Conservation (phyloP, 768 basidiomycete species). For the Boletus subcaerulescens region DNA sequence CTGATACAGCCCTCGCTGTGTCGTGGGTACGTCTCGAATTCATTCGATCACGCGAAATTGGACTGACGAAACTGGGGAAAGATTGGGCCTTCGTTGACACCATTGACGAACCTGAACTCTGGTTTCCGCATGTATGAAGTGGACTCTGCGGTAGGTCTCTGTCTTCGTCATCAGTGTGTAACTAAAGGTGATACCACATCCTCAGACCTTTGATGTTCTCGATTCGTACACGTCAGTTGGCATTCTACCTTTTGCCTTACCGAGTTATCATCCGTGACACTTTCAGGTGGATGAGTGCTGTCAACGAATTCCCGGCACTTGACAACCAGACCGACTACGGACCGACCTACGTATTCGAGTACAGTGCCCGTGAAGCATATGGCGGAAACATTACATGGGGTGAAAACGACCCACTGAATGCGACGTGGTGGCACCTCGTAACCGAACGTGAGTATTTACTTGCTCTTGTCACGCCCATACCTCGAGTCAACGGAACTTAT, state of each 20-base stretch:
- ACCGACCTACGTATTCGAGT: slow-evolving; percentile 57
- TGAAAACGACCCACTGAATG: slow-evolving; percentile 61
- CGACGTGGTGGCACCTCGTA: slow-evolving; percentile 75
- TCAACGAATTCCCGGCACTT: slow-evolving; percentile 51
- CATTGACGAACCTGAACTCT: no score
- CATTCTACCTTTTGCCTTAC: neutral
- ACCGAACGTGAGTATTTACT: slow-evolving; percentile 40
- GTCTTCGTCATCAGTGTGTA: no score
- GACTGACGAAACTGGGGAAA: no score
- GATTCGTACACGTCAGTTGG: slow-evolving; percentile 65
- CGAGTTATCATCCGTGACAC: no score
- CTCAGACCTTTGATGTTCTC: slow-evolving; percentile 67
- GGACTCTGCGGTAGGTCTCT: no score
- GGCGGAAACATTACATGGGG: slow-evolving; percentile 54
- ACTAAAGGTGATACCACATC: neutral
- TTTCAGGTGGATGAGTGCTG: slow-evolving; percentile 58
- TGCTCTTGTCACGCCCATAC: no score
- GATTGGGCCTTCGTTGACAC: no score
- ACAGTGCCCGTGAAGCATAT: slow-evolving; percentile 64
- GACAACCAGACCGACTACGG: slow-evolving; percentile 54
- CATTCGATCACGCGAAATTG: no score
- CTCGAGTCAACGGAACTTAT: no score
- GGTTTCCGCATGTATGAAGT: no score
- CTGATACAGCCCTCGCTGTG: no score
- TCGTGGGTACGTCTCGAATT: no score